Base-by-base conservation (phyloP, 2,329 filamentous ascomycete species). In the Neurospora sp. region DNA sequence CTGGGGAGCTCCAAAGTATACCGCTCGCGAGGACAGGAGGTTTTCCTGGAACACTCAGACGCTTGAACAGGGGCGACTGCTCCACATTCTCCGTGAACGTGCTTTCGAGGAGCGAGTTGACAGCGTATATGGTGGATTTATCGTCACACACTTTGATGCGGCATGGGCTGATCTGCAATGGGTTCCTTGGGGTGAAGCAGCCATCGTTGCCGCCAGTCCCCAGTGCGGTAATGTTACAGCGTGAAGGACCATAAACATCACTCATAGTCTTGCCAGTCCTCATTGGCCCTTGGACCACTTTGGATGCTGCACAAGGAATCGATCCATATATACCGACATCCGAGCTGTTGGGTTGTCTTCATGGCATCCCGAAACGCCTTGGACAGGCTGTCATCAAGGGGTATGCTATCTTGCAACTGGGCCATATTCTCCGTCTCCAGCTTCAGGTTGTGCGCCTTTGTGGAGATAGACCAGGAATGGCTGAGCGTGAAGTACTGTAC, bases 1-100 rank as follows among this genome's bases (percentile, higher is more conserved):
- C 66, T 77, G 72, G 17, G 70, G 69, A 10, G 71, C 66, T 17
- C 76, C 76, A 69, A 76, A 78, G 67, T 74, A 73, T 2, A 78
- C 73, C 0, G 75, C 76, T 19, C 77, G 74, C 15, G 70, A 72
- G 0, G 76, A 73, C 5, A 79, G 71, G 23, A 73, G 69, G 43
- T 74, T 69, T 68, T 78, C 77, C 71, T 78, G 77, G 4, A 77
- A 68, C 3, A 77, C 76, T 77, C 77, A 78, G 8, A 73, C 77
- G 73, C 2, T 41, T 71, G 65, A 68, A 66, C 5, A 71, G 66
- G 2, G 68, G 66, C 12, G 23, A 62, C 52, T 36, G 52, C 3
- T 62, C 52, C 4, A 62, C 52, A 10, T 62, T 62, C 6, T 62
- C 52, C 0, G 12, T 17, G 52, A 62, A 62, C 0, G 52, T 62